phyloP scores from a whole-genome alignment of 148 eudicot species.

The Selenicereus undatus region DNA sequence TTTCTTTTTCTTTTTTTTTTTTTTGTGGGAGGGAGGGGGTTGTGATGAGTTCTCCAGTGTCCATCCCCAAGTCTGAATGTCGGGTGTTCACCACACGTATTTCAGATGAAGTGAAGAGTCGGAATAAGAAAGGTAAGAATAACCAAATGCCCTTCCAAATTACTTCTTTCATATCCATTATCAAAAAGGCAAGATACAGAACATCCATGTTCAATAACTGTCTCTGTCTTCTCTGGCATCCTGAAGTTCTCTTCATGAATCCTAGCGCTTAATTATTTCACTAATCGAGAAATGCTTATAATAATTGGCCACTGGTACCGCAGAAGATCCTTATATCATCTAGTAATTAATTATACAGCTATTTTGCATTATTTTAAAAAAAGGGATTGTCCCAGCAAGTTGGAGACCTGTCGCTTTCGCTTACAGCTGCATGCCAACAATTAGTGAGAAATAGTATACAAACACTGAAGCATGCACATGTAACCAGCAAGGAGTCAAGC shows the following conservation, averaged over 20 bases:
- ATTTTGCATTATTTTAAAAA: neutral
- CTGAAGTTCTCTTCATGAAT: neutral
- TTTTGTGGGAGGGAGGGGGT: neutral
- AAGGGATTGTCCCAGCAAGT: neutral
- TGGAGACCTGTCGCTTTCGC: conserved; percentile 14
- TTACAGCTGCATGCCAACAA: conserved; percentile 7
- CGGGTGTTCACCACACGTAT: neutral
- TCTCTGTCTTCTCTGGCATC: neutral
- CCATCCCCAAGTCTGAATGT: neutral
- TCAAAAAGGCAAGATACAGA: neutral
- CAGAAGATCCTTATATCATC: neutral
- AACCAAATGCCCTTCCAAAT: neutral
- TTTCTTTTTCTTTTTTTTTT: no score
- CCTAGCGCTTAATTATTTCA: conserved; percentile 1
- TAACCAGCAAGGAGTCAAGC: neutral
- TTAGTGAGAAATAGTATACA: neutral
- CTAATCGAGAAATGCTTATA: neutral
- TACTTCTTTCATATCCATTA: neutral
- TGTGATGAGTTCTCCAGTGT: neutral
- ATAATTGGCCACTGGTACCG: neutral
- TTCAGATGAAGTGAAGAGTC: neutral
- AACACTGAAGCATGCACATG: conserved; percentile 11
- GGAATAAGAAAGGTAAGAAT: no score
- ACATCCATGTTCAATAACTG: neutral
- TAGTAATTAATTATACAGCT: neutral